Conservation (phyloP, 2,329 filamentous ascomycete genomes). For the Chrysoporthe puriensis region DNA sequence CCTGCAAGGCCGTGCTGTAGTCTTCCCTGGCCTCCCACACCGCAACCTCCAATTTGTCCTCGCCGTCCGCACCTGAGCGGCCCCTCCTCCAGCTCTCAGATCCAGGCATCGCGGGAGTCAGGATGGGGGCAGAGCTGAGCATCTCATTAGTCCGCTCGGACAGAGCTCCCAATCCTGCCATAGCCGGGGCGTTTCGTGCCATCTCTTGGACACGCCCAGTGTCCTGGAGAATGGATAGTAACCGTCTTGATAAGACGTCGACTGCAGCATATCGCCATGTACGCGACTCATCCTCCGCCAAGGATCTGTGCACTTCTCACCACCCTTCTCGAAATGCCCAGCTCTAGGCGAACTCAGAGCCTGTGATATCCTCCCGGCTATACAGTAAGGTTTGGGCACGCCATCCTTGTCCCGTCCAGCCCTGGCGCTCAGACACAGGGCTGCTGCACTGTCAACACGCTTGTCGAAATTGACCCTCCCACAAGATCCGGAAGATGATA, state of each 20-base stretch:
- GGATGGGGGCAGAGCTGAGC: neutral
- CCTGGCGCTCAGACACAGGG: neutral
- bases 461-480: neutral
- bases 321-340: neutral
- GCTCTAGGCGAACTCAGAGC: neutral
- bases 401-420: neutral
- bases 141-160: too few relatives aligned
- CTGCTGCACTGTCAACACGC: neutral
- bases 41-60: conserved; percentile 7
- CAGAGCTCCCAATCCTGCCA: too few relatives aligned
- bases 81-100: conserved; percentile 9
- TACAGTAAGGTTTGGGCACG: neutral
- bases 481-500: neutral
- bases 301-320: neutral
- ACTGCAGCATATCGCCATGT: too few relatives aligned
- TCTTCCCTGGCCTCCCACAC: conserved; percentile 17
- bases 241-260: too few relatives aligned
- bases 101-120: neutral
- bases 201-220: too few relatives aligned
- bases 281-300: too few relatives aligned
- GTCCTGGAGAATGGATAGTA: too few relatives aligned
- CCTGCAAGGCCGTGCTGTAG: conserved; percentile 23
- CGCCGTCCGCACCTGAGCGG: conserved; percentile 3
- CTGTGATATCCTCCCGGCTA: neutral
- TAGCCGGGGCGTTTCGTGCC: too few relatives aligned